Evolutionary conservation across 1,139 yeast species (phyloP).

Genomic region (Zygosaccharomyces pseudobailii): DNA sequence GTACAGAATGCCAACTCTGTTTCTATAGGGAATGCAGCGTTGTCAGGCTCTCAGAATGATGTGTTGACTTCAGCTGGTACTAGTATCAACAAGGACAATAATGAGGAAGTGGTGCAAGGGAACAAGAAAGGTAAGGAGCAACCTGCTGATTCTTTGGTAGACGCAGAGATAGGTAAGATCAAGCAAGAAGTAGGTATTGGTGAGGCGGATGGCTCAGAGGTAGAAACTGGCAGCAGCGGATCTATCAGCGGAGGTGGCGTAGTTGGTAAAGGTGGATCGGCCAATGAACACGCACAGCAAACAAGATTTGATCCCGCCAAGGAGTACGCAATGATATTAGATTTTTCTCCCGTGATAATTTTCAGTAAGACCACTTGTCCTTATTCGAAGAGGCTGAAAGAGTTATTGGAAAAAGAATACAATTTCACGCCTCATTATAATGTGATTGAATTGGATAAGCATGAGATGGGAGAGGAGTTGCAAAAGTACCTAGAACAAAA

Average conservation of each 20-base stretch:
- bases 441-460: constrained; percentile 79
- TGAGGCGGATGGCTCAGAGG: constrained; percentile 6
- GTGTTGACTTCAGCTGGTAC: constrained; percentile 8
- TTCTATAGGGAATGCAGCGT: constrained; percentile 7
- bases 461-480: constrained; percentile 57
- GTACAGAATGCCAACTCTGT: constrained; percentile 23
- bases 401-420: constrained; percentile 57
- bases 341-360: constrained; percentile 63
- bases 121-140: constrained; percentile 6
- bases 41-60: constrained; percentile 5
- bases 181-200: constrained; percentile 20
- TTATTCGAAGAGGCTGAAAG: constrained; percentile 65
- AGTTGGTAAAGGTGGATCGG: constrained; percentile 6
- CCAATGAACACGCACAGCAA: constrained; percentile 1
- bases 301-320: constrained; percentile 53
- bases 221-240: constrained; percentile 6
- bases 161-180: constrained; percentile 20
- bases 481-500: constrained; percentile 54
- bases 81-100: constrained; percentile 2
- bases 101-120: background rate
- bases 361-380: constrained; percentile 75
- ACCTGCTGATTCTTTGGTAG: constrained; percentile 8
- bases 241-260: constrained; percentile 3
- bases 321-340: constrained; percentile 55
- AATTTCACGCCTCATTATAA: constrained; percentile 65